Base-by-base conservation (phyloP, 2,329 filamentous ascomycete species). In the Elsinoe perseae region DNA sequence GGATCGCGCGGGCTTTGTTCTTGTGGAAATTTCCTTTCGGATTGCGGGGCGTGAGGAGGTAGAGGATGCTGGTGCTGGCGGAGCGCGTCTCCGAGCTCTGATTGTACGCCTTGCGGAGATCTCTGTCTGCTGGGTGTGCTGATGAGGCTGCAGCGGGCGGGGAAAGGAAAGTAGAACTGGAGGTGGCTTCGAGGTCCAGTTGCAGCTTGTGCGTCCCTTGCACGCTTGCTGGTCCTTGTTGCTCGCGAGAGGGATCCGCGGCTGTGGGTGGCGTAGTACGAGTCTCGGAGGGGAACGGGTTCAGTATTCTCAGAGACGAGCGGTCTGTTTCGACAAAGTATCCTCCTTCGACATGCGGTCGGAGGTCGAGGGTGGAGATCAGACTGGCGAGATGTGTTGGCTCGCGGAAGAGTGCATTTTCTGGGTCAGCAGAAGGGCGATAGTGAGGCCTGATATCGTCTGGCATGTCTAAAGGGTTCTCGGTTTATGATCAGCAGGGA, bases 241-340 rank as follows among this genome's bases (percentile, higher is more conserved):
- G n/a, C n/a, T n/a, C n/a, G n/a, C n/a, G n/a, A n/a, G n/a, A n/a
- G 14, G 72, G 72, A 18, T 72, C 70, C n/a, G 68, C 65, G 1
- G 63, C 61, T 8, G 63, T 61, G 1, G 72, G 72, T 23, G 40
- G 9, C 21, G 27, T 32, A 32, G 28, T 3, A 21, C 32, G 30
- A 16, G 61, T n/a, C n/a, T n/a, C 48, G 30, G 60, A 55, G 12
- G 65, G 58, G 63, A 81, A 82, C 0, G 80, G 79, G 25, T 81
- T 83, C 0, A 80, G 75, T 16, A 86, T 71, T 1, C 72, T 72
- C 12, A 71, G 69, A 1, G 72, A 62, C 60, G 78, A 74, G 56
- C 77, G 73, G 68, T 86, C 81, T 1, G 82, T 86, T 66, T 84
- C 80, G 60, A 69, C 70, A 63, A 80, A 86, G 70, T 82, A 86